Base-by-base conservation (phyloP, 176 grass and related monocot genomes). In the Alopecurus myosuroides region DNA sequence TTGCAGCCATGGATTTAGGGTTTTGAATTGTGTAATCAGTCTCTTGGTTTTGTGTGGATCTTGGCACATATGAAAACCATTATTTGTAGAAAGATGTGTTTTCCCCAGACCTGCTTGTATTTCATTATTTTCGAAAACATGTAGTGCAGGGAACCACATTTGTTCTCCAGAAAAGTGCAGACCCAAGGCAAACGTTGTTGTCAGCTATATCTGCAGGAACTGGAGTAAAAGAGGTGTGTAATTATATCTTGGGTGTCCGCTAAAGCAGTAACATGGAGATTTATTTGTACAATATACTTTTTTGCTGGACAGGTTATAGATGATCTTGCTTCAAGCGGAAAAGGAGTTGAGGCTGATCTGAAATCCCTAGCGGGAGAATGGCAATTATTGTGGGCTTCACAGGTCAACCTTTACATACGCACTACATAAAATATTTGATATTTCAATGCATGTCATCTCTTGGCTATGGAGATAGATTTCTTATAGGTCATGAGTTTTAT, bases 61-160 rank as follows among this genome's bases (percentile, higher is more conserved):
- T 63, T 17, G 19, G 3, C 20, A 36, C 37, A 85, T 77, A 12
- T 46, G 2, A 46, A 46, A 69, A 17, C 13, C 34, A 15, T 30
- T 68, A 6, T 86, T 61, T 37, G 22, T 77, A 9, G 36, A 83
- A 57, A 50, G 6, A 25, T 71, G 22, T 58, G 5, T 48, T 77
- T 88, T 46, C 23, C 73, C 35, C 46, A 25, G 22, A 71, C 58
- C 53, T 73, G 15, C 57, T 63, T 90, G 52, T 78, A 70, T 82
- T 86, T 90, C 35, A 75, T 80, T 70, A 44, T 44, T 88, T 86
- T 84, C 80, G 31, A 76, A 93, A 89, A 91, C 33, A n/a, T 91
- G 76, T 98, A 98, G 96, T 94, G 88, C 93, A 98, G 96, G 96
- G 96, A 81, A 94, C 93, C 35, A 95, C 96, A 83, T 98, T 98